Conservation (phyloP, 345 rosid species). For the Eucalyptus fibrosa region DNA sequence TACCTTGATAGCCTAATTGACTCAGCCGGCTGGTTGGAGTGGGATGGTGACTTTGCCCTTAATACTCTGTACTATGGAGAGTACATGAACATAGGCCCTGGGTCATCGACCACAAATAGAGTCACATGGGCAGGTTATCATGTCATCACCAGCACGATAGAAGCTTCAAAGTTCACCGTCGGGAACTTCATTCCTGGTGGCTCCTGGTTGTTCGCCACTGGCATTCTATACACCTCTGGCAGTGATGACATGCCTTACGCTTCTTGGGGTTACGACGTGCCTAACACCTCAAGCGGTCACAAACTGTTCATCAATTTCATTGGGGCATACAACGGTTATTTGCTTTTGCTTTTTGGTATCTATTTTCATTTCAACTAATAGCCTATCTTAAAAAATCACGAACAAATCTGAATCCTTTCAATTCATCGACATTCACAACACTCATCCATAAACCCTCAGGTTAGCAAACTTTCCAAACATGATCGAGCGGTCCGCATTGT, state of each 20-base stretch:
- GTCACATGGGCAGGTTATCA: constrained; percentile 39
- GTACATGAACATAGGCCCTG: constrained; percentile 34
- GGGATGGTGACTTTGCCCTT: constrained; percentile 39
- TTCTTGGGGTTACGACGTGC: not conserved
- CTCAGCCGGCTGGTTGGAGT: constrained; percentile 41
- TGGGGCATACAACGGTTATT: not conserved
- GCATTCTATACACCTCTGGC: constrained; percentile 32
- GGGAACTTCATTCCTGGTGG: constrained; percentile 29
- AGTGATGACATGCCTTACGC: not conserved
- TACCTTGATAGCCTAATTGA: constrained; percentile 28
- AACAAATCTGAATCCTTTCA: not conserved
- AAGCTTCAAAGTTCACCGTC: constrained; percentile 23
- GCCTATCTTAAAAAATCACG: not conserved
- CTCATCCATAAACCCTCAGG: not conserved
- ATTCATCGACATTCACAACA: not conserved
- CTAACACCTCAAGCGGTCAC: not conserved
- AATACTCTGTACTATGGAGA: constrained; percentile 39
- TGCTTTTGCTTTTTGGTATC: not conserved
- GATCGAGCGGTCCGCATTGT: not conserved
- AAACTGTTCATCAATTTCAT: not conserved
- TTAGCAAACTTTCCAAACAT: not conserved
- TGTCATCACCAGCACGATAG: constrained; percentile 20
- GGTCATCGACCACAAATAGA: constrained; percentile 21
- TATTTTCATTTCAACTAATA: not conserved
- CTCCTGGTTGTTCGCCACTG: constrained; percentile 31